A percentile compares a stretch with the other conserved stretches of the same genome.
Evolutionary conservation across 2,329 filamentous ascomycete genomes (phyloP).

Genomic region (Aspergillaceae sp.): DNA sequence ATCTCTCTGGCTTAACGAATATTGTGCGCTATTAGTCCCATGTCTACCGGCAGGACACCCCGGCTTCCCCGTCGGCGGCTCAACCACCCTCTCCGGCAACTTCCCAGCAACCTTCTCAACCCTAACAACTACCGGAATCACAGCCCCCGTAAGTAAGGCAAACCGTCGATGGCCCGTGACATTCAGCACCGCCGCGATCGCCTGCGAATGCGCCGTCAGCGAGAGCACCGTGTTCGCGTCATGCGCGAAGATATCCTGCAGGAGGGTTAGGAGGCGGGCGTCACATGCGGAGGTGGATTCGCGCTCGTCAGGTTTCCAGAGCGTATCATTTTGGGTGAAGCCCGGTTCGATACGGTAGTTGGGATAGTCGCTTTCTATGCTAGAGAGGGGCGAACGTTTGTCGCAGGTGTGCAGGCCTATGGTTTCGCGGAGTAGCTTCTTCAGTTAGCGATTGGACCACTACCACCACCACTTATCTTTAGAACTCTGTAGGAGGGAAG

Average conservation of each 20-base stretch:
- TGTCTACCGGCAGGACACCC: conserved; percentile 9
- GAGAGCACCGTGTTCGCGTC: conserved; percentile 44
- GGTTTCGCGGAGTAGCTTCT: conserved; percentile 46
- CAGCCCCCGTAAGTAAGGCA: conserved; percentile 40
- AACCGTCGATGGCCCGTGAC: conserved; percentile 41
- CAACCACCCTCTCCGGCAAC: conserved; percentile 12
- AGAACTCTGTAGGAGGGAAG: not conserved
- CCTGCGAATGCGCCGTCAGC: conserved; percentile 52
- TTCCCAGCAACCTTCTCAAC: conserved; percentile 23
- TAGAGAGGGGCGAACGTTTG: conserved; percentile 42
- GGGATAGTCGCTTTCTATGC: conserved; percentile 44
- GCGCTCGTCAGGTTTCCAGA: conserved; percentile 42
- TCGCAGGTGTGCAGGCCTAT: conserved; percentile 56
- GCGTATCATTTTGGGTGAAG: conserved; percentile 46
- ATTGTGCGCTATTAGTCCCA: not conserved
- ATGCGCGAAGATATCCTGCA: conserved; percentile 46
- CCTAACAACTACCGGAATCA: conserved; percentile 45
- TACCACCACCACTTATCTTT: not conserved
- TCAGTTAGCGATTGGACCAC: not conserved
- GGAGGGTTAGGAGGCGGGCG: conserved; percentile 35
- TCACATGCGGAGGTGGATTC: conserved; percentile 45
- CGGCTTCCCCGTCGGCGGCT: conserved; percentile 18
- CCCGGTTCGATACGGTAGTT: conserved; percentile 44
- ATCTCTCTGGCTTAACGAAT: too few relatives aligned
- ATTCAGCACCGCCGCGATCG: conserved; percentile 46